These are phyloP conservation scores for Penicillium bialowiezense DNA, from an alignment of 495 filamentous ascomycete genomes.

Conservation along the genomic window DNA sequence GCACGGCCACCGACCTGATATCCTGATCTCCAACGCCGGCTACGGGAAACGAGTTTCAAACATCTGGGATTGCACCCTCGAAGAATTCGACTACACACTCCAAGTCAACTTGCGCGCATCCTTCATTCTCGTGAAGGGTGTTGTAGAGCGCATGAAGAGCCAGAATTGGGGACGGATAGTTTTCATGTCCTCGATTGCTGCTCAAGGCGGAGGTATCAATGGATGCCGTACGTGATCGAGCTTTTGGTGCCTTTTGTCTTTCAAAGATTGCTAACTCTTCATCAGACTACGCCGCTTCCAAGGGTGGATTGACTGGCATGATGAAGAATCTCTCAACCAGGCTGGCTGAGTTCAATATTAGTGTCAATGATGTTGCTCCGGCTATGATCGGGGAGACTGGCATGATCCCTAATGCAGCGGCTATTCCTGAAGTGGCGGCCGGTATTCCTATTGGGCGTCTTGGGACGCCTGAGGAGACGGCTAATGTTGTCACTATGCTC, in stretches of 20 bases:
- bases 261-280: neutral
- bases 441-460: slow-evolving; percentile 61
- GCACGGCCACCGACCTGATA: slow-evolving; percentile 58
- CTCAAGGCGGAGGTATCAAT: slow-evolving; percentile 63
- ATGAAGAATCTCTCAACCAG: slow-evolving; percentile 64
- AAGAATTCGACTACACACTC: slow-evolving; percentile 67
- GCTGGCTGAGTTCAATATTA: slow-evolving; percentile 62
- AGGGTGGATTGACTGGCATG: slow-evolving; percentile 63
- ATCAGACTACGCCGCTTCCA: slow-evolving; percentile 62
- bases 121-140: slow-evolving; percentile 64
- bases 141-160: slow-evolving; percentile 61
- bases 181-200: slow-evolving; percentile 67
- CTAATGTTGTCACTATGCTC: slow-evolving; percentile 65
- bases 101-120: slow-evolving; percentile 63
- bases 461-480: slow-evolving; percentile 65
- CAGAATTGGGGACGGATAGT: slow-evolving; percentile 65
- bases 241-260: neutral
- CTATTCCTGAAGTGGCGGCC: slow-evolving; percentile 51
- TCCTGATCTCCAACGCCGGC: slow-evolving; percentile 59
- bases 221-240: slow-evolving; percentile 49
- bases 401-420: slow-evolving; percentile 59
- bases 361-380: slow-evolving; percentile 72
- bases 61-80: slow-evolving; percentile 51
- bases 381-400: slow-evolving; percentile 71
- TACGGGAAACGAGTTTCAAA: slow-evolving; percentile 49